These are phyloP conservation scores for Chlamydomonas eustigma DNA, from an alignment of 139 green algal genomes.

Conservation along the genomic window DNA sequence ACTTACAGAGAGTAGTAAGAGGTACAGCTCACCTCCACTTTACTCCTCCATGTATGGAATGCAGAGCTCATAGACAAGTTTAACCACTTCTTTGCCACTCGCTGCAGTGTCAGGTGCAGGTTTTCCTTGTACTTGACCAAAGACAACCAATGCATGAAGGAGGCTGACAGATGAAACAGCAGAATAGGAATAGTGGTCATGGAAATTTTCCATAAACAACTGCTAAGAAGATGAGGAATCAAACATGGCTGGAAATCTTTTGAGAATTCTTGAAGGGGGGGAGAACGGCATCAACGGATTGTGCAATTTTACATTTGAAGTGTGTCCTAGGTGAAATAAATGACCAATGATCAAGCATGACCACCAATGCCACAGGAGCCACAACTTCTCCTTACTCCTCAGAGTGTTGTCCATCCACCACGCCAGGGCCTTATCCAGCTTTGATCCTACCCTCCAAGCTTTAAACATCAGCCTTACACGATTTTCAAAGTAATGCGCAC, in stretches of 20 bases:
- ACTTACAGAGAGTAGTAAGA: too few relatives aligned
- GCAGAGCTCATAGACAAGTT: constrained; percentile 8
- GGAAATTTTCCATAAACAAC: too few relatives aligned
- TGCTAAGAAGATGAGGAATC: too few relatives aligned
- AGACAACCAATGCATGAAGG: constrained; percentile 1
- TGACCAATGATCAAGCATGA: too few relatives aligned
- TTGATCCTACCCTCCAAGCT: constrained; percentile 15
- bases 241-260: too few relatives aligned
- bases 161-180: too few relatives aligned
- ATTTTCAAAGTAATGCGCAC: neutral
- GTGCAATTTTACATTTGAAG: too few relatives aligned
- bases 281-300: too few relatives aligned
- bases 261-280: too few relatives aligned
- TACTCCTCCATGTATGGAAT: constrained; percentile 10
- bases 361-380: too few relatives aligned
- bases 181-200: too few relatives aligned
- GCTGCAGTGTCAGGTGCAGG: neutral
- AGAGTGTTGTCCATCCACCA: constrained; percentile 32
- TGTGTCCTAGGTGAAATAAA: too few relatives aligned
- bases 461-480: neutral
- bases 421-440: constrained; percentile 10
- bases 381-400: constrained; percentile 5
- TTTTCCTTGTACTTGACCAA: neutral
- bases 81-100: constrained; percentile 22
- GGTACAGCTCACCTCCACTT: neutral